Evolutionary conservation across 2,329 filamentous ascomycete genomes (phyloP).

Genomic region (Pseudocercospora crystallina): DNA sequence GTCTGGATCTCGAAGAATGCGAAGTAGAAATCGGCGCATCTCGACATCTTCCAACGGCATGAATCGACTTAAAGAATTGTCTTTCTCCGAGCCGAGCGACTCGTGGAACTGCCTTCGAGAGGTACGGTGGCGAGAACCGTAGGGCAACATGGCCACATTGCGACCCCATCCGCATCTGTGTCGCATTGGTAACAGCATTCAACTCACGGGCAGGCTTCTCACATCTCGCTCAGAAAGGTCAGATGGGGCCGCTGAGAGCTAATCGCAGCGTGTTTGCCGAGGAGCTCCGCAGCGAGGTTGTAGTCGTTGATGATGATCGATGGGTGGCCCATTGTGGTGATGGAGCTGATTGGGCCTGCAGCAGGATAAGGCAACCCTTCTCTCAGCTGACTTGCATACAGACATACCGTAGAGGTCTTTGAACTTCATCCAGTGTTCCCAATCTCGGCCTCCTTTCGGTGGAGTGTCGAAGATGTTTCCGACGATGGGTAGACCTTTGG

Average conservation of each 20-base stretch:
- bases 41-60: constrained; percentile 47
- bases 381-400: not conserved
- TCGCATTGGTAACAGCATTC: too few relatives aligned
- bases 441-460: constrained; percentile 35
- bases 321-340: constrained; percentile 44
- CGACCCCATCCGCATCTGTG: constrained; percentile 39
- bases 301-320: constrained; percentile 45
- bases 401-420: constrained; percentile 33
- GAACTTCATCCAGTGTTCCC: constrained; percentile 44
- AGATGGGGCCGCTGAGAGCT: constrained; percentile 39
- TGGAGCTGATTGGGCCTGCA: constrained; percentile 35
- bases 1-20: constrained; percentile 39
- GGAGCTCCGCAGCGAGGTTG: constrained; percentile 38
- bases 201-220: not conserved
- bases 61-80: constrained; percentile 32
- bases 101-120: constrained; percentile 49
- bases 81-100: constrained; percentile 47
- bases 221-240: constrained; percentile 21
- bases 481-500: constrained; percentile 22
- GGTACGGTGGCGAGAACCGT: constrained; percentile 13
- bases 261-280: constrained; percentile 39
- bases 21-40: constrained; percentile 45
- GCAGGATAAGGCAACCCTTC: too few relatives aligned
- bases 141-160: constrained; percentile 24
- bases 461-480: constrained; percentile 28